Base-by-base conservation (phyloP, 306 rosid species). In the Glycyrrhiza uralensis region DNA sequence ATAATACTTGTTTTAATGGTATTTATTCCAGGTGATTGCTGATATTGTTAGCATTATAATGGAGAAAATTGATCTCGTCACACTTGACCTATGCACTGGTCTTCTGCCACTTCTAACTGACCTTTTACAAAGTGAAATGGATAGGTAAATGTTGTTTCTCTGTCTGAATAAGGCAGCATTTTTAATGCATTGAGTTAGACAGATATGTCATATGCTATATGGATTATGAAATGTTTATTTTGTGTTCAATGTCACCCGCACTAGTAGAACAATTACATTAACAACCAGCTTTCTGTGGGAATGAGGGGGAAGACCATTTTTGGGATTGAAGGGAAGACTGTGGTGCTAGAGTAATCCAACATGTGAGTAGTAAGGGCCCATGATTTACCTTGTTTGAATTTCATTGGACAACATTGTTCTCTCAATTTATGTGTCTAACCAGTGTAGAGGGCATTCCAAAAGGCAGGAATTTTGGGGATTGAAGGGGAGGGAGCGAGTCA, bases 121-220 rank as follows among this genome's bases (percentile, higher is more conserved):
- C 74, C 95, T 91, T 83, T 89, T 94, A 68, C 90, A 89, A 79
- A 91, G 97, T 85, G 83, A 86, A 75, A 76, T 85, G 88, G 99
- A 94, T 58, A 86, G 96, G 99, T 88, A 81, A 79, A 69, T 6
- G 2, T 30, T 50, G 22, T 73, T 72, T 62, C 56, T 46, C 32
- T 29, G 2, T 55, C 56, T 51, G 29, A 63, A n/a, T 14, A 39
- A 32, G 69, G 13, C 39, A 45, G 15, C 42, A 76, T 6, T 70
- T 10, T 56, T 70, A 35, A 55, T 39, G 26, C 75, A 22, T 32
- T 24, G 20, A 76, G 73, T 63, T 74, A 29, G 22, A 78, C 33
- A 60, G 26, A 38, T 59, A 39, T n/a, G n/a, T n/a, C n/a, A n/a
- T n/a, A n/a, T n/a, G n/a, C 20, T 50, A n/a, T 17, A 29, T 7